These are phyloP conservation scores for Yamadazyma dendronema DNA, from an alignment of 1,139 yeast species.

Conservation along the genomic window DNA sequence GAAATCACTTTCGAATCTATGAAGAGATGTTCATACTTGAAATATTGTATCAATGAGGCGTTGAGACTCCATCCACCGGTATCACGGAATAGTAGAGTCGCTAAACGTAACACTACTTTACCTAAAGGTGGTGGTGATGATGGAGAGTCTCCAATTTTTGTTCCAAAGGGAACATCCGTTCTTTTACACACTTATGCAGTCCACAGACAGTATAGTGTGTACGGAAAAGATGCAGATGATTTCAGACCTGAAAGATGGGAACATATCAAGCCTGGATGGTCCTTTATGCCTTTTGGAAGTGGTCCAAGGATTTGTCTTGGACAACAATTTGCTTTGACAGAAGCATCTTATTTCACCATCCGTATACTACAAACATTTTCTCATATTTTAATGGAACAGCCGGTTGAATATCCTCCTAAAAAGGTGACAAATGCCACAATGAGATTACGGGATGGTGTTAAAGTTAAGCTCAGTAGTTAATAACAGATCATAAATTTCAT, in stretches of 20 bases:
- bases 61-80: constrained; percentile 55
- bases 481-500: constrained; percentile 22
- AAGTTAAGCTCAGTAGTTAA: no score
- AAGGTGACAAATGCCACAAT: constrained; percentile 35
- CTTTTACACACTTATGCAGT: constrained; percentile 37
- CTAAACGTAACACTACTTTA: constrained; percentile 28
- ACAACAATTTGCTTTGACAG: no score
- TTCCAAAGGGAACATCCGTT: constrained; percentile 42
- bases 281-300: constrained; percentile 44
- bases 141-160: constrained; percentile 39
- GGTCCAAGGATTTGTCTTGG: constrained; percentile 46
- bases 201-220: constrained; percentile 39
- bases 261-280: constrained; percentile 32
- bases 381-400: constrained; percentile 13
- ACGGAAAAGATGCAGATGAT: constrained; percentile 46
- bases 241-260: constrained; percentile 54
- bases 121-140: constrained; percentile 55
- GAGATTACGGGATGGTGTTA: constrained; percentile 25
- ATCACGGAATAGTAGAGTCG: constrained; percentile 46
- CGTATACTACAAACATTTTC: constrained; percentile 43
- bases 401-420: constrained; percentile 30
- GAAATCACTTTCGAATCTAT: constrained; percentile 43
- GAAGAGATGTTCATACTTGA: constrained; percentile 48
- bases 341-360: constrained; percentile 44
- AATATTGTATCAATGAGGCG: constrained; percentile 47